phyloP scores from a whole-genome alignment of 2,329 filamentous ascomycete genomes.

The Xylaria sp. region DNA sequence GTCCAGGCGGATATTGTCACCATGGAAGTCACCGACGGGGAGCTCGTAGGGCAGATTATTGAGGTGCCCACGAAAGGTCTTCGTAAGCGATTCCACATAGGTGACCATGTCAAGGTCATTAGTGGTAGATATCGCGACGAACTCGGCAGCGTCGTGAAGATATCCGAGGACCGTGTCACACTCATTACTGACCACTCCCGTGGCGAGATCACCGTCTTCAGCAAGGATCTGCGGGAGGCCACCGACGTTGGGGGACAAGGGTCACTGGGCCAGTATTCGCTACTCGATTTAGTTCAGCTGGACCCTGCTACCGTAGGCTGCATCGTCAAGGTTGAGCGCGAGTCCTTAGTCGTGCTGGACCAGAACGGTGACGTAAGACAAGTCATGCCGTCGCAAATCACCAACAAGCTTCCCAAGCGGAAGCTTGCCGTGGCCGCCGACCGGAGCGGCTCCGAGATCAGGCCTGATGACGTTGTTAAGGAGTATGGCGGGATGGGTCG shows the following conservation, averaged over 20 bases:
- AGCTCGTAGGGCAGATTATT: slow-evolving; percentile 79
- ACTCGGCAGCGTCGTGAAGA: slow-evolving; percentile 94
- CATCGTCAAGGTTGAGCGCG: slow-evolving; percentile 92
- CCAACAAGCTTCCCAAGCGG: slow-evolving; percentile 82
- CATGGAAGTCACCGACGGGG: slow-evolving; percentile 80
- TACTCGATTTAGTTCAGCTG: slow-evolving; percentile 92
- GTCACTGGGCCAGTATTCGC: slow-evolving; percentile 82
- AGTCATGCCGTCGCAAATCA: slow-evolving; percentile 87
- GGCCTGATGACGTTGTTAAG: slow-evolving; percentile 87
- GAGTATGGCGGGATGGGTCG: slow-evolving; percentile 85
- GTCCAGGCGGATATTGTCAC: slow-evolving; percentile 93
- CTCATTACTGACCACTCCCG: slow-evolving; percentile 91
- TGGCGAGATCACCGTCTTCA: slow-evolving; percentile 95
- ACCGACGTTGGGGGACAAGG: slow-evolving; percentile 88
- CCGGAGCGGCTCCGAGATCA: slow-evolving; percentile 89
- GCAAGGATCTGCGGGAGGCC: slow-evolving; percentile 92
- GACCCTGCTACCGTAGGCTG: slow-evolving; percentile 91
- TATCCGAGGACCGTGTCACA: slow-evolving; percentile 89
- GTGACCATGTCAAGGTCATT: slow-evolving; percentile 98
- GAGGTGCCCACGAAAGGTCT: slow-evolving; percentile 91
- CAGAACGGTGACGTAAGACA: slow-evolving; percentile 84
- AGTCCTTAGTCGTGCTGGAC: slow-evolving; percentile 86
- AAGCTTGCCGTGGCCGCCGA: slow-evolving; percentile 89
- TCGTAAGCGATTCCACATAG: slow-evolving; percentile 87
- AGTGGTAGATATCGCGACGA: slow-evolving; percentile 94